phyloP scores from a whole-genome alignment of 345 rosid species.

The Bretschneidera sinensis region DNA sequence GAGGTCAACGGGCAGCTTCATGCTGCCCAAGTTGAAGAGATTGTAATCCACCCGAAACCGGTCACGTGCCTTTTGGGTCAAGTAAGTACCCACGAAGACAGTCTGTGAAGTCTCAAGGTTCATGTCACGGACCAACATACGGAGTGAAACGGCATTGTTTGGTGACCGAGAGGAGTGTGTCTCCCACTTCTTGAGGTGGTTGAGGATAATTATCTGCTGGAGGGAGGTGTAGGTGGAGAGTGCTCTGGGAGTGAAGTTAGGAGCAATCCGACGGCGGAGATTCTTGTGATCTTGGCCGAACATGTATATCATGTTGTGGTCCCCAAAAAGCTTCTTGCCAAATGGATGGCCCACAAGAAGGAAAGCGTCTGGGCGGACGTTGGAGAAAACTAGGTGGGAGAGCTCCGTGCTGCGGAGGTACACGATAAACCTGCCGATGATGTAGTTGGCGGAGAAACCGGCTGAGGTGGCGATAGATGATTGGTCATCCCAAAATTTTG shows the following conservation, averaged over 20 bases:
- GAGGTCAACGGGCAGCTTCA: slow-evolving; percentile 68
- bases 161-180: slow-evolving; percentile 11
- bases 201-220: slow-evolving; percentile 63
- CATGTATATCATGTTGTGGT: slow-evolving; percentile 79
- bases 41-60: slow-evolving; percentile 57
- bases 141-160: slow-evolving; percentile 26
- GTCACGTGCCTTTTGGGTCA: slow-evolving; percentile 28
- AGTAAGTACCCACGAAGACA: slow-evolving; percentile 72
- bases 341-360: slow-evolving; percentile 74
- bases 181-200: slow-evolving; percentile 57
- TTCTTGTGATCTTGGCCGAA: slow-evolving; percentile 81
- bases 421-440: slow-evolving; percentile 62
- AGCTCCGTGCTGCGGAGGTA: slow-evolving; percentile 60
- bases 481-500: slow-evolving; percentile 72
- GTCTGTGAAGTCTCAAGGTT: slow-evolving; percentile 89
- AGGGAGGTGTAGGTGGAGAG: slow-evolving; percentile 59
- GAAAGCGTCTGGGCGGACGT: slow-evolving; percentile 83
- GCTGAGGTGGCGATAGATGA: slow-evolving; percentile 26
- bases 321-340: slow-evolving; percentile 82
- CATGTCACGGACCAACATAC: slow-evolving; percentile 58
- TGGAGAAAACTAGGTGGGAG: slow-evolving; percentile 63
- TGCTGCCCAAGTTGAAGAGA: slow-evolving; percentile 63
- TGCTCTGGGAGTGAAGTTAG: slow-evolving; percentile 73
- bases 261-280: slow-evolving; percentile 75
- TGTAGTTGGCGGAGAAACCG: slow-evolving; percentile 66